Base-by-base conservation (phyloP, 2,329 filamentous ascomycete genomes). In the Orbilia blumenaviensis region DNA sequence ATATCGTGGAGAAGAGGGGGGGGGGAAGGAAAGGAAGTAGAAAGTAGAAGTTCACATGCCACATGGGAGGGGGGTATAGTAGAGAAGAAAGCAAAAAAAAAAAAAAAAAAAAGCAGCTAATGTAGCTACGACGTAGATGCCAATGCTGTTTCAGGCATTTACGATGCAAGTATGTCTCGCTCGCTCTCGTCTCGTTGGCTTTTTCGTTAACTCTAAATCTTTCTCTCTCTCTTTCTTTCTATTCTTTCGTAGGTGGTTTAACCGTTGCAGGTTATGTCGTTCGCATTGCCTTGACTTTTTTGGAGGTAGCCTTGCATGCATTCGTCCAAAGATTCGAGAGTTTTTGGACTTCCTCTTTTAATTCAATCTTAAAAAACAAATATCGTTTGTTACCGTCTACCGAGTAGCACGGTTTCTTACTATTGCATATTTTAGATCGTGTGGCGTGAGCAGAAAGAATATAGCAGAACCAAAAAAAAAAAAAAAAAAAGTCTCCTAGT, bases 11-110 rank as follows among this genome's bases (percentile, higher is more conserved):
- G 54, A 58, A 41, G 16, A 21, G 18, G 36, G 27, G 23, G 14
- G 25, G n/a, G 63, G 8, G 50, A 62, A 62, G 34, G 21, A n/a
- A n/a, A n/a, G n/a, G n/a, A n/a, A n/a, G n/a, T n/a, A n/a, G n/a
- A n/a, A n/a, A n/a, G n/a, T n/a, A 54, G 58, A 62, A 72, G 62
- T 74, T 74, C 69, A 74, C 69, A 74, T 67, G 69, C 69, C 69
- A 74, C 67, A 72, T 72, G 67, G 58, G 29, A 66, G 14, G 3
- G 42, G 52, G 42, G 46, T 50, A 34, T 7, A 54, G n/a, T 29
- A 60, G n/a, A 1, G 38, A 64, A 44, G 27, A 23, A 63, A 41
- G 23, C 41, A 2, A 44, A 23, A 23, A n/a, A 34, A 9, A 42
- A 66, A 4, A 64, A 14, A 38, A 38, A 14, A 38, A 38, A 38